Evolutionary conservation across 2,329 filamentous ascomycete genomes (phyloP).

Genomic region (Colletotrichum trifolii): DNA sequence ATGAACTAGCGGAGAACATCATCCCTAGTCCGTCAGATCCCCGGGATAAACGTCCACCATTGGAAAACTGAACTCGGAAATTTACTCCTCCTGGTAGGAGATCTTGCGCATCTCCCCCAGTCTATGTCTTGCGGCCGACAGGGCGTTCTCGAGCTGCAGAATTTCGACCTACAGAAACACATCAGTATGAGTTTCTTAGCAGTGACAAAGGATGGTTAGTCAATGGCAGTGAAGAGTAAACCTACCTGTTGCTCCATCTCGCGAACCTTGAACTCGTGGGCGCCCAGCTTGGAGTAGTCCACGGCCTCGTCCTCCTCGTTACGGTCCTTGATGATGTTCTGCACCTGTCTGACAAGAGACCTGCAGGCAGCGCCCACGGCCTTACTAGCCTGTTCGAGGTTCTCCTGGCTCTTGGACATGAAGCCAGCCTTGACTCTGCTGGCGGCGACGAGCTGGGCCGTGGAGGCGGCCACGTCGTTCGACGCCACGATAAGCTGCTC

Average conservation of each 20-base stretch:
- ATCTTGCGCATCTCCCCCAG: constrained; percentile 99
- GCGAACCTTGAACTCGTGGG: constrained; percentile 97
- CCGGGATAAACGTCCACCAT: no score
- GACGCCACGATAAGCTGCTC: constrained; percentile 98
- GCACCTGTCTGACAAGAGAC: constrained; percentile 89
- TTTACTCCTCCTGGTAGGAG: constrained; percentile 83
- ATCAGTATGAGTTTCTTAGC: constrained; percentile 9
- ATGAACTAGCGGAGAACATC: no score
- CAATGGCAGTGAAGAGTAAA: constrained; percentile 13
- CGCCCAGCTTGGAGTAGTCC: constrained; percentile 88
- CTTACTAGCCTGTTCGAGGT: constrained; percentile 89
- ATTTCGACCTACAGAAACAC: constrained; percentile 82
- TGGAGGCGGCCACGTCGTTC: constrained; percentile 96
- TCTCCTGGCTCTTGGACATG: constrained; percentile 97
- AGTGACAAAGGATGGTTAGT: no score
- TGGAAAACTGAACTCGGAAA: neutral
- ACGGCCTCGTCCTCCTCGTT: constrained; percentile 82
- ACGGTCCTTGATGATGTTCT: constrained; percentile 90
- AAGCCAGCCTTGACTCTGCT: constrained; percentile 97
- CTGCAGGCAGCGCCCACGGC: constrained; percentile 91
- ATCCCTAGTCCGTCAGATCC: no score
- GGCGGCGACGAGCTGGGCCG: constrained; percentile 94
- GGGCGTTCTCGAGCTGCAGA: constrained; percentile 89
- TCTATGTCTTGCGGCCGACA: constrained; percentile 81
- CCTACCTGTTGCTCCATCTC: constrained; percentile 99